Evolutionary conservation across 306 rosid species (phyloP), one percentile per base, ranked within the genome.

Genomic region (Potentilla sterilis): DNA sequence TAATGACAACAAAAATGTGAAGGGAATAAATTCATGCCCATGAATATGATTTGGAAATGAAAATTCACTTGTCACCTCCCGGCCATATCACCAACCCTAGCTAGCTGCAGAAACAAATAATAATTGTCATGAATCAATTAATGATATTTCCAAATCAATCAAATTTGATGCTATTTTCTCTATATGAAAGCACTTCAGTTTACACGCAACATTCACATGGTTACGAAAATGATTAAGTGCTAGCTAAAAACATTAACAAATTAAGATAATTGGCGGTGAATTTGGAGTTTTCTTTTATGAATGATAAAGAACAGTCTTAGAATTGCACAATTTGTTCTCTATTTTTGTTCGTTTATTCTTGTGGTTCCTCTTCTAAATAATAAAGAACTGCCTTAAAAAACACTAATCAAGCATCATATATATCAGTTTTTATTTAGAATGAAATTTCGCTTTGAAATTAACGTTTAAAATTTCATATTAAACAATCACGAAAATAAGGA

Each of bases 11-110:
- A 40, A 12, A 66, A 54, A 54, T 72, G 66, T 54, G 12, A 52
- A 72, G 66, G 47, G 75, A 70, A 70, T 72, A 54, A 47, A n/a
- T 72, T 54, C 49, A 37, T 41, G 34, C 57, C 40, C 7, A 69
- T 69, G 40, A 21, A 37, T 35, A n/a, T 66, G 70, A 34, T 66
- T 65, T 19, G 48, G 47, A 66, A 40, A 4, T 66, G 70, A 14
- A 66, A 66, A 10, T 1, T 21, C 41, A 44, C 41, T 69, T 69
- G 73, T 69, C 73, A 47, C 21, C 42, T 69, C 73, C 21, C 68
- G 16, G 49, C 49, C 49, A 41, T 18, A 41, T 40, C 14, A 40
- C 49, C 14, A 12, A 32, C 40, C 6, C 8, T 13, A 15, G 40
- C 38, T 61, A 28, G 67, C 41, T 28, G 40, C 40, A 28, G 65